A percentile compares a stretch with the other conserved stretches of the same genome.
These are phyloP conservation scores for Trichoderma brevicompactum DNA, from an alignment of 2,329 filamentous ascomycete species.

Conservation along the genomic window DNA sequence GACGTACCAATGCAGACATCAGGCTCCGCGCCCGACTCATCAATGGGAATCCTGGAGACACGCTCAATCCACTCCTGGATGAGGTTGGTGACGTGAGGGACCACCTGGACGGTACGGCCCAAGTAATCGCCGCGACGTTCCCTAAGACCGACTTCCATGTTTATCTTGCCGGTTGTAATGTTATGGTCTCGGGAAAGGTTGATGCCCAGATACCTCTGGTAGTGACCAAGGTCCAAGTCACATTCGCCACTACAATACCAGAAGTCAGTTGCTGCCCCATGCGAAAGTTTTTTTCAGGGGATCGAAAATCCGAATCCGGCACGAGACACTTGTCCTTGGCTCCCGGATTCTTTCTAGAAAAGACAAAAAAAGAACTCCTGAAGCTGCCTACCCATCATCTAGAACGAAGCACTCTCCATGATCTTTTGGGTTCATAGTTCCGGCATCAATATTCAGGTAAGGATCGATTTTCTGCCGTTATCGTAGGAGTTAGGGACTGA, in stretches of 20 bases:
- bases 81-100: conserved; percentile 88
- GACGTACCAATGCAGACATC: conserved; percentile 87
- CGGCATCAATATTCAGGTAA: conserved; percentile 50
- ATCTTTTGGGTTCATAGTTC: conserved; percentile 41
- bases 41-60: conserved; percentile 82
- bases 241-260: background rate
- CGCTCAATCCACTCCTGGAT: conserved; percentile 93
- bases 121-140: conserved; percentile 74
- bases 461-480: conserved; percentile 49
- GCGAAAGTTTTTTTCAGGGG: background rate
- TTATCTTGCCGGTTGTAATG: conserved; percentile 97
- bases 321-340: background rate
- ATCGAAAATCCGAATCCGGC: background rate
- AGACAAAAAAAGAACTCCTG: background rate
- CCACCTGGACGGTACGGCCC: conserved; percentile 86
- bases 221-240: conserved; percentile 62
- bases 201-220: conserved; percentile 74
- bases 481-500: background rate
- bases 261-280: background rate
- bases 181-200: conserved; percentile 86
- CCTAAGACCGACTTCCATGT: conserved; percentile 80
- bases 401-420: conserved; percentile 92
- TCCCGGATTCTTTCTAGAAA: conserved; percentile 36
- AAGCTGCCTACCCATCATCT: conserved; percentile 62
- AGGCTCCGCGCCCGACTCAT: conserved; percentile 79